phyloP scores from a whole-genome alignment of 345 rosid species.

The Dipteronia sinensis region DNA sequence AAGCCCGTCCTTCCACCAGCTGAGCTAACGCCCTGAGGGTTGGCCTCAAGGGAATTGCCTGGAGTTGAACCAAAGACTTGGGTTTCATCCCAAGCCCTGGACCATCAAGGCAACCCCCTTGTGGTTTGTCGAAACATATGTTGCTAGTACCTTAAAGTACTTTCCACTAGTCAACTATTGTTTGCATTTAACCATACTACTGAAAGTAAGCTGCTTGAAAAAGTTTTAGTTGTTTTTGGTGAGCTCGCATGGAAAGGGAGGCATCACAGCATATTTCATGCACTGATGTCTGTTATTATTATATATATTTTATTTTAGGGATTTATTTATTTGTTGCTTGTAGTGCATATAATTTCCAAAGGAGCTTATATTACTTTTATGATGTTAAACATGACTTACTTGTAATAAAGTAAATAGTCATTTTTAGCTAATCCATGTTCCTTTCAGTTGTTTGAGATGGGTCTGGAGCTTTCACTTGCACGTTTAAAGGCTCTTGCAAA shows the following conservation, averaged over 20 bases:
- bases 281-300: background rate
- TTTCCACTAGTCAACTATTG: background rate
- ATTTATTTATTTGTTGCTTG: background rate
- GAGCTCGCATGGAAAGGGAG: background rate
- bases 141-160: background rate
- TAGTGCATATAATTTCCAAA: background rate
- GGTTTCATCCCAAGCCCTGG: no score
- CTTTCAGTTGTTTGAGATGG: slow-evolving; percentile 96
- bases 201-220: background rate
- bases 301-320: slow-evolving; percentile 7
- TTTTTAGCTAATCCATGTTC: slow-evolving; percentile 26
- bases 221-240: background rate
- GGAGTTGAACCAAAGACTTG: no score
- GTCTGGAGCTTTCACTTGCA: slow-evolving; percentile 94
- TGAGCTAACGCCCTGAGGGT: no score
- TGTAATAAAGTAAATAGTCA: slow-evolving; percentile 13
- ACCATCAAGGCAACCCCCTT: no score
- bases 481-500: slow-evolving; percentile 96
- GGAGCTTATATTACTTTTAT: background rate
- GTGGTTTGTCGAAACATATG: no score
- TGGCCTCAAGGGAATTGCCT: no score
- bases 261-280: background rate
- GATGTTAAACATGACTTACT: slow-evolving; percentile 13
- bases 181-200: background rate
- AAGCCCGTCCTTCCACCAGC: no score